Conservation (phyloP, 1,284 basidiomycete species). For the Pascua sp. region DNA sequence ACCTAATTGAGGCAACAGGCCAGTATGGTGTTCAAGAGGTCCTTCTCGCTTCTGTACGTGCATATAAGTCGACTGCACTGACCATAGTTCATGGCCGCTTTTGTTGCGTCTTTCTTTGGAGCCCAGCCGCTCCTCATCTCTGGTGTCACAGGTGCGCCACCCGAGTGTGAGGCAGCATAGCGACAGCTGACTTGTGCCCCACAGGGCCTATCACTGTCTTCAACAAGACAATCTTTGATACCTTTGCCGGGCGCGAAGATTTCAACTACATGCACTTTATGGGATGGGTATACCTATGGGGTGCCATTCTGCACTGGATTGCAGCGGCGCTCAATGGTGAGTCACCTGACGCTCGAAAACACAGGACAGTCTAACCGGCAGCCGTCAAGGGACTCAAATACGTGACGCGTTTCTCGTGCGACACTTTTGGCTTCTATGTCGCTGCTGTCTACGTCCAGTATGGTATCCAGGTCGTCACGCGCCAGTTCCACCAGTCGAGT, state of each 20-base stretch:
- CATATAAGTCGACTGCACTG: neutral
- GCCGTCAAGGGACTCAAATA: slow-evolving; percentile 79
- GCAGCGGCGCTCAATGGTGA: slow-evolving; percentile 77
- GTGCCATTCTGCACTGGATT: slow-evolving; percentile 85
- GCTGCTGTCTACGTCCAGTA: slow-evolving; percentile 70
- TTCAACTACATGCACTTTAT: slow-evolving; percentile 75
- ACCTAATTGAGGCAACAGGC: slow-evolving; percentile 83
- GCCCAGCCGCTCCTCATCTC: slow-evolving; percentile 90
- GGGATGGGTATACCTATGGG: slow-evolving; percentile 91
- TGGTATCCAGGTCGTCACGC: slow-evolving; percentile 74
- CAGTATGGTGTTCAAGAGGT: slow-evolving; percentile 91
- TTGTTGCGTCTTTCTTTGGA: slow-evolving; percentile 84
- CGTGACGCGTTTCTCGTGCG: slow-evolving; percentile 84
- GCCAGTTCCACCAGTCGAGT: slow-evolving; percentile 60
- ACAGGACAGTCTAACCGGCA: slow-evolving; percentile 35
- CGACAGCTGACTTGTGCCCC: neutral
- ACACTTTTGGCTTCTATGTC: slow-evolving; percentile 88
- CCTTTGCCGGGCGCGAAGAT: slow-evolving; percentile 54
- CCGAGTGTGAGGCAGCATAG: neutral
- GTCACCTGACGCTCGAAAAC: slow-evolving; percentile 27
- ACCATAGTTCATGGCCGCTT: slow-evolving; percentile 76
- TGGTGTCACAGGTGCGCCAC: slow-evolving; percentile 73
- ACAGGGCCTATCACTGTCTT: slow-evolving; percentile 81
- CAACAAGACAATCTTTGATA: slow-evolving; percentile 84
- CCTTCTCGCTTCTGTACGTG: slow-evolving; percentile 47